These are phyloP conservation scores for Phialemonium atrogriseum DNA, from an alignment of 2,329 filamentous ascomycete species.

Conservation along the genomic window DNA sequence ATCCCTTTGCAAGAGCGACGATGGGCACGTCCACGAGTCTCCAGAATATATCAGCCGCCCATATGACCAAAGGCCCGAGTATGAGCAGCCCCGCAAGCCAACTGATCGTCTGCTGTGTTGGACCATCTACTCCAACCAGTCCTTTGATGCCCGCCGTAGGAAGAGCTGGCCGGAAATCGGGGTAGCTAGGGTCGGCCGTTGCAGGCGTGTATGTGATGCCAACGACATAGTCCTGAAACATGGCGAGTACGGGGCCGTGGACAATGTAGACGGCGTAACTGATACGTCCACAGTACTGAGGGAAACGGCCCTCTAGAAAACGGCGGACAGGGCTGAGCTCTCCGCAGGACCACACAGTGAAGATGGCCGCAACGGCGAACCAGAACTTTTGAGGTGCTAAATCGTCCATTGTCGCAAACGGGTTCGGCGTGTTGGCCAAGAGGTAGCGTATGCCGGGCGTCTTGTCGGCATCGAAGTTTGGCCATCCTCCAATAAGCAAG, in stretches of 20 bases:
- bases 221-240: conserved; percentile 22
- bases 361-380: conserved; percentile 25
- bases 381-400: conserved; percentile 27
- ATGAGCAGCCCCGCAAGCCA: conserved; percentile 30
- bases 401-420: conserved; percentile 21
- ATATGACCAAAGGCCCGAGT: conserved; percentile 32
- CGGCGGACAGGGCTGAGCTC: conserved; percentile 23
- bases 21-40: conserved; percentile 41
- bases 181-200: conserved; percentile 11
- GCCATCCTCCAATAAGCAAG: conserved; percentile 31
- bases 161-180: conserved; percentile 13
- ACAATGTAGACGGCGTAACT: conserved; percentile 51
- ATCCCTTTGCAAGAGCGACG: conserved; percentile 17
- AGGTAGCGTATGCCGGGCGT: conserved; percentile 25
- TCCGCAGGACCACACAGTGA: conserved; percentile 28
- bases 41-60: conserved; percentile 53
- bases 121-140: conserved; percentile 20
- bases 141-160: conserved; percentile 22
- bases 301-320: conserved; percentile 36
- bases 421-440: conserved; percentile 21
- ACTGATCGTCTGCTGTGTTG: conserved; percentile 19
- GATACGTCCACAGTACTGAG: conserved; percentile 48
- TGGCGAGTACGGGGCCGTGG: conserved; percentile 41
- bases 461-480: conserved; percentile 23
- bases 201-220: conserved; percentile 16